A percentile compares a stretch with the other conserved stretches of the same genome.
Conservation (phyloP, 257 asterid genomes). For the Solanum sejunctum region DNA sequence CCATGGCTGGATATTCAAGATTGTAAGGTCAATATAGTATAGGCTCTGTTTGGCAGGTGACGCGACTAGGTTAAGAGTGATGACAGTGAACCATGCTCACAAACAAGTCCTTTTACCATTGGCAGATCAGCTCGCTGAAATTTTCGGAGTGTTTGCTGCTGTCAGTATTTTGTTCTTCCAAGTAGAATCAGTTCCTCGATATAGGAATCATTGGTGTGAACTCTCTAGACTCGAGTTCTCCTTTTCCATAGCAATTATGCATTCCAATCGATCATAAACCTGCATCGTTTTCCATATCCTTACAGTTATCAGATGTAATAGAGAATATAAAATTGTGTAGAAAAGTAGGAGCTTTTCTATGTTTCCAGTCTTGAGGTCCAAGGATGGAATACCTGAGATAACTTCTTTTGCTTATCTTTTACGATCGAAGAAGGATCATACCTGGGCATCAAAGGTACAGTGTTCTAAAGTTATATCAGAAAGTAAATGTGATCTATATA, state of each 20-base stretch:
- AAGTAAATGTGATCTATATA: not conserved
- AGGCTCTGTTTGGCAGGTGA: not conserved
- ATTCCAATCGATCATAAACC: conserved; percentile 67
- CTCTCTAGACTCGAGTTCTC: conserved; percentile 50
- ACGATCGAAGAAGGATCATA: conserved; percentile 44
- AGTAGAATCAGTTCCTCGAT: not conserved
- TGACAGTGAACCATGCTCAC: not conserved
- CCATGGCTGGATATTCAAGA: not conserved
- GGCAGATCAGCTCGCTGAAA: not conserved
- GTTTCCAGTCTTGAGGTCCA: not conserved
- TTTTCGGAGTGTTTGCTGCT: not conserved
- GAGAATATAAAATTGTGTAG: not conserved
- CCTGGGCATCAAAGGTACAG: conserved; percentile 28
- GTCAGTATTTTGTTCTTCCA: not conserved
- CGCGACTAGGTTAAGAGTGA: not conserved
- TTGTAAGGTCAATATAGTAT: not conserved
- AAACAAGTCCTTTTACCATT: not conserved
- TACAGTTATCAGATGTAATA: not conserved
- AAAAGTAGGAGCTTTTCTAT: not conserved
- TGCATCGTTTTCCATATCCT: conserved; percentile 7
- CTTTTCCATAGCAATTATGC: conserved; percentile 69
- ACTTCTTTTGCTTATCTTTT: conserved; percentile 22
- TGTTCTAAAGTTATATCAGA: not conserved
- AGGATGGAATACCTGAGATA: conserved; percentile 39
- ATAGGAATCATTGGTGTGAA: conserved; percentile 4